Base-by-base conservation (phyloP, 2,329 filamentous ascomycete genomes). In the Fusarium sp. region DNA sequence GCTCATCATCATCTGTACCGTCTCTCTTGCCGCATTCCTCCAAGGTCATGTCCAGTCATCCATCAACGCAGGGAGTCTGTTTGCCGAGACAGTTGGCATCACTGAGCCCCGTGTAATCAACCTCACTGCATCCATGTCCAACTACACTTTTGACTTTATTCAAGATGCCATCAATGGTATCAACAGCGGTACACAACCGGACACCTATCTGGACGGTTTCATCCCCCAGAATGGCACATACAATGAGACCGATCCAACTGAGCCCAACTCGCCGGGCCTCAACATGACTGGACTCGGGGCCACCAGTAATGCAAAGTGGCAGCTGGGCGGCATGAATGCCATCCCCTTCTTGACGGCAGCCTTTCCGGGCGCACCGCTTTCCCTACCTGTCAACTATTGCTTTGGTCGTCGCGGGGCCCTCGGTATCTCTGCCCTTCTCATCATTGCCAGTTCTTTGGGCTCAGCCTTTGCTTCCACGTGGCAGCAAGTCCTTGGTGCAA, bases 1-100 rank as follows among this genome's bases (percentile, higher is more conserved):
- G 65, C 62, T 72, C 16, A 54, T 66, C 29, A 64, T 77, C 11
- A 77, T 77, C 27, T 64, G 39, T 50, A 84, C 83, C 4, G 84
- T 86, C 5, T 83, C 83, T 1, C 79, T 85, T 0, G 83, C 84
- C 2, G 84, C 84, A 0, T 85, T 86, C 37, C 77, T 86, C 0
- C 84, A 86, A 63, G 84, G 84, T 13, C 83, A 83, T 24, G 84
- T 85, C 3, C 84, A 85, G 68, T 82, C 82, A 0, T 85, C 82
- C 16, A 80, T 85, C 66, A 84, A 85, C 65, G 82, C 81, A 10
- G 82, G 82, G 4, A 82, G 80, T 2, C 64, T 84, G 0, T 85
- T 69, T 33, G 70, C 69, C 1, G 68, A 78, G 48, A 69, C 65
- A 1, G 41, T 77, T 5, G 67, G 62, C 18, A 67, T 77, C 6